Evolutionary conservation across 306 rosid genomes (phyloP).

Genomic region (Castanea sativa): DNA sequence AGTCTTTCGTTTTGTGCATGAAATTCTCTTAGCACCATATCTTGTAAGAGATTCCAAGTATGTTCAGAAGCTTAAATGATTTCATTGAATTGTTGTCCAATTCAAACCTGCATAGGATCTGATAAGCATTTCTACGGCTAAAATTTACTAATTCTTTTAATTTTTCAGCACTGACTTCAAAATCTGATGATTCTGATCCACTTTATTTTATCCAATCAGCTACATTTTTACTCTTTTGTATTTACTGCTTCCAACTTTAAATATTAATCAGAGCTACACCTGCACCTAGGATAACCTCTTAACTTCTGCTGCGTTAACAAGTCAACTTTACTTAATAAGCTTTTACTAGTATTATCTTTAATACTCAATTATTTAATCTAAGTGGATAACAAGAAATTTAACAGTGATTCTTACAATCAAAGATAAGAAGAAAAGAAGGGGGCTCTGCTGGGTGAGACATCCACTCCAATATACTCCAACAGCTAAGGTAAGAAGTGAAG

Average conservation of each 20-base stretch:
- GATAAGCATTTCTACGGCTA: not conserved
- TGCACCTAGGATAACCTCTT: not conserved
- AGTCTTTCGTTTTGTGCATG: not conserved
- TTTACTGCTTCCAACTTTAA: not conserved
- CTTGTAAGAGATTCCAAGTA: not conserved
- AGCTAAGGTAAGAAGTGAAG: conserved; percentile 82
- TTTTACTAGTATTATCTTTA: not conserved
- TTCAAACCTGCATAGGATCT: not conserved
- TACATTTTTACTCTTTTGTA: not conserved
- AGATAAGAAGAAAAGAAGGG: conserved; percentile 74
- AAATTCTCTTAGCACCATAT: not conserved
- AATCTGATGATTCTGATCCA: not conserved
- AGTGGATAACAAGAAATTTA: conserved; percentile 14
- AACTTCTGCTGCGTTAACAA: not conserved
- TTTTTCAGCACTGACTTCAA: not conserved
- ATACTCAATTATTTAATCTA: conserved; percentile 8
- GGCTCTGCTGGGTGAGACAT: conserved; percentile 62
- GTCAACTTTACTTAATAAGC: not conserved
- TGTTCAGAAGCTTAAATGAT: not conserved
- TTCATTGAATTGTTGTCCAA: not conserved
- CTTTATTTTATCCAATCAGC: not conserved
- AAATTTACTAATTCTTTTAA: not conserved
- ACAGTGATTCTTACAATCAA: conserved; percentile 65
- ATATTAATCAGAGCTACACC: not conserved
- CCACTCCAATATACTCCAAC: conserved; percentile 85